Conservation (phyloP, 441 rosid species). For the Pelargonium cotyledonis region DNA sequence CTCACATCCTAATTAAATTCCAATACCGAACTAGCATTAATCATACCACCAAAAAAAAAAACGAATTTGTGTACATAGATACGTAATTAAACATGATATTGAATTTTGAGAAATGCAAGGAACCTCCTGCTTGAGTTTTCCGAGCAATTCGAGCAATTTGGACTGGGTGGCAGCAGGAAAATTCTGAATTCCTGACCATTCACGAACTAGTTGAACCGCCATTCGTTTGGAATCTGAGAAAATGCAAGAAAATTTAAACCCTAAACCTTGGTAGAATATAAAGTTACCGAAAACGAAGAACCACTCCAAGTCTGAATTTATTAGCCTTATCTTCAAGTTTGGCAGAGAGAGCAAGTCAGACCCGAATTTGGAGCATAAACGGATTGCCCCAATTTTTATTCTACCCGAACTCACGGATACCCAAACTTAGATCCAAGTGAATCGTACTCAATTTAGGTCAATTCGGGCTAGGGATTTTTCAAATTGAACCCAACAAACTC, state of each 20-base stretch:
- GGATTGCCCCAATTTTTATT: too few species aligned
- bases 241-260: background rate
- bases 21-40: background rate
- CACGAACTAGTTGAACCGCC: conserved; percentile 39
- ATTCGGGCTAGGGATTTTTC: too few species aligned
- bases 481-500: too few species aligned
- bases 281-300: too few species aligned
- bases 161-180: conserved; percentile 51
- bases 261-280: background rate
- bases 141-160: conserved; percentile 44
- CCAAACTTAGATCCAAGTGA: too few species aligned
- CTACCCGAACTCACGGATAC: too few species aligned
- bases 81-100: conserved; percentile 3
- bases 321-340: too few species aligned
- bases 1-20: conserved; percentile 32
- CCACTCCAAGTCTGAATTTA: too few species aligned
- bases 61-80: background rate
- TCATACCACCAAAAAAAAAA: background rate
- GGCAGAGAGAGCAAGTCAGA: too few species aligned
- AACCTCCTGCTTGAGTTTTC: conserved; percentile 46
- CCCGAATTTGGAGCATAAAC: too few species aligned
- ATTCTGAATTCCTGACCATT: conserved; percentile 49
- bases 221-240: conserved; percentile 6
- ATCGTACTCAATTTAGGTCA: too few species aligned
- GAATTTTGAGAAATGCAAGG: background rate